Evolutionary conservation across 2,329 filamentous ascomycete species (phyloP).

Genomic region (Neopestalotiopsis clavispora): DNA sequence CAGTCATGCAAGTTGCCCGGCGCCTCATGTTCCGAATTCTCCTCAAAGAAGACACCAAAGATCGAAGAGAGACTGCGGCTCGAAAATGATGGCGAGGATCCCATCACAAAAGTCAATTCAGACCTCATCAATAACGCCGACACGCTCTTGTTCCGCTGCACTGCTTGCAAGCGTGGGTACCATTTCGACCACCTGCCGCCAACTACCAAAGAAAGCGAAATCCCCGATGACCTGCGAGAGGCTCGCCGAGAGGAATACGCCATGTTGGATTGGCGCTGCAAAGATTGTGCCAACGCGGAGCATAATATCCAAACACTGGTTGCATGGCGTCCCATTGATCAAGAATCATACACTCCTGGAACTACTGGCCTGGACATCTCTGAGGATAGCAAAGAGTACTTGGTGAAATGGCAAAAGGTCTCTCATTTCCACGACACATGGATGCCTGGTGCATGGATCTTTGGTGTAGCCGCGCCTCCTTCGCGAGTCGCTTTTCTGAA

Average conservation of each 20-base stretch:
- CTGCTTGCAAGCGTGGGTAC: constrained; percentile 75
- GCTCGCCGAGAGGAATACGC: constrained; percentile 76
- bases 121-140: constrained; percentile 74
- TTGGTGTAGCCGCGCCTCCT: constrained; percentile 63
- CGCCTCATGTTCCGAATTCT: constrained; percentile 75
- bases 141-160: constrained; percentile 84
- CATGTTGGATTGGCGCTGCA: constrained; percentile 73
- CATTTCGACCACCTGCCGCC: constrained; percentile 83
- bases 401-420: constrained; percentile 82
- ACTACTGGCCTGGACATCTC: constrained; percentile 59
- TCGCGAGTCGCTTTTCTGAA: constrained; percentile 82
- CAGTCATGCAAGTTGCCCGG: constrained; percentile 71
- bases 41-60: constrained; percentile 71
- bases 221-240: constrained; percentile 56
- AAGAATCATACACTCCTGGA: constrained; percentile 58
- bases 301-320: constrained; percentile 79
- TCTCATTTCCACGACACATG: constrained; percentile 86
- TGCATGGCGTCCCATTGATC: constrained; percentile 80
- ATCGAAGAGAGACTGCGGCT: constrained; percentile 85
- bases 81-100: constrained; percentile 80
- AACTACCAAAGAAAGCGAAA: constrained; percentile 37
- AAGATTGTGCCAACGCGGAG: constrained; percentile 70
- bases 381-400: constrained; percentile 87
- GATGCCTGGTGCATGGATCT: constrained; percentile 91
- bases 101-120: constrained; percentile 66